Conservation (phyloP, 2,329 filamentous ascomycete species). For the Pseudogymnoascus sp. region DNA sequence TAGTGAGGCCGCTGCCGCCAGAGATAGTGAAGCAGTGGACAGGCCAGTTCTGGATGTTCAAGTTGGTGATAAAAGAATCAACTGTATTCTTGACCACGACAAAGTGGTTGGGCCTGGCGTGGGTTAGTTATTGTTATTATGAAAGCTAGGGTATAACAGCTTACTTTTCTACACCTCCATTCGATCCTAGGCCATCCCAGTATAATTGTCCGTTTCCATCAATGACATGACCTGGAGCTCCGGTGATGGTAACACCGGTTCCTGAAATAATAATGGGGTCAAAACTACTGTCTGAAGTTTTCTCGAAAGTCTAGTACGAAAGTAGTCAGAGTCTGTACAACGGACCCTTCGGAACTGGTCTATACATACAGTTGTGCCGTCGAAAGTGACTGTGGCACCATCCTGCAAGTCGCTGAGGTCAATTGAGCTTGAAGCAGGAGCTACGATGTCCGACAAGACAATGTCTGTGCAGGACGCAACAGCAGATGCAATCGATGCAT, state of each 20-base stretch:
- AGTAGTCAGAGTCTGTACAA: constrained; percentile 43
- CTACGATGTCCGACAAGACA: constrained; percentile 41
- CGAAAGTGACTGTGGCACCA: constrained; percentile 50
- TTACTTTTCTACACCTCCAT: constrained; percentile 37
- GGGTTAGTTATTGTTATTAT: neutral
- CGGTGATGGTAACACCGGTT: constrained; percentile 43
- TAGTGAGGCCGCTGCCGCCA: constrained; percentile 32
- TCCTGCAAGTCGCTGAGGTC: constrained; percentile 45
- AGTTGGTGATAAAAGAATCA: constrained; percentile 38
- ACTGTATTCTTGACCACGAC: constrained; percentile 46
- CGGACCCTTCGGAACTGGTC: constrained; percentile 56
- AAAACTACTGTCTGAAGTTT: constrained; percentile 20
- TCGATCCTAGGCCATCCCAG: constrained; percentile 54
- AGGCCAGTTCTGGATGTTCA: constrained; percentile 46
- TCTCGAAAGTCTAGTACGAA: constrained; percentile 18
- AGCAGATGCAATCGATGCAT: constrained; percentile 37
- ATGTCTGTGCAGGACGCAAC: constrained; percentile 47
- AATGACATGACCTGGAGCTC: constrained; percentile 42
- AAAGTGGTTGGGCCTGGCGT: constrained; percentile 52
- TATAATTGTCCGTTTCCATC: constrained; percentile 47
- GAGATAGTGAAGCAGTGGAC: constrained; percentile 44
- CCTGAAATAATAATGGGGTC: constrained; percentile 42
- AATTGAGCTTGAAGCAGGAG: constrained; percentile 50
- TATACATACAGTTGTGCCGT: constrained; percentile 51
- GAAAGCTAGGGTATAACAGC: neutral